These are phyloP conservation scores for Aureobasidium subglaciale DNA, from an alignment of 2,329 filamentous ascomycete genomes.

Conservation along the genomic window DNA sequence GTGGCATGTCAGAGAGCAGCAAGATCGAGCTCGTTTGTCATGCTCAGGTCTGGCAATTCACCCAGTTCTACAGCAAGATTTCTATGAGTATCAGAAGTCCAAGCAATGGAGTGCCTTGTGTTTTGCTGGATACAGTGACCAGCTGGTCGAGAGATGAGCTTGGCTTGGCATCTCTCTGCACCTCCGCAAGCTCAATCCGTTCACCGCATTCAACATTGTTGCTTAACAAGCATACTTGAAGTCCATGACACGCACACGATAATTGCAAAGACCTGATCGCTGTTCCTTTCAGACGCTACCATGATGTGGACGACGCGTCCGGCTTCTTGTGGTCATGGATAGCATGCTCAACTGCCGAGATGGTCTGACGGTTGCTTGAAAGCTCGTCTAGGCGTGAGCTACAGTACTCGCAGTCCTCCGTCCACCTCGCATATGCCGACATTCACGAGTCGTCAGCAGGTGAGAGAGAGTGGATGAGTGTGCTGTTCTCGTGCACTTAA, in stretches of 20 bases:
- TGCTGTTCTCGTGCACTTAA: neutral
- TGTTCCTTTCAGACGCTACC: neutral
- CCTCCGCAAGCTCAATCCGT: neutral
- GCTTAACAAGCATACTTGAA: no score
- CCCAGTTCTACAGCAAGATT: no score
- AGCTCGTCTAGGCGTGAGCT: neutral
- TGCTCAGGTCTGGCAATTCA: no score
- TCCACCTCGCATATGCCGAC: neutral
- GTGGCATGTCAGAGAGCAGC: no score
- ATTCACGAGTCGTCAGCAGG: neutral
- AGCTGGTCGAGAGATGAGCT: no score
- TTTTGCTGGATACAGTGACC: no score
- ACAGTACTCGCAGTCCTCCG: no score
- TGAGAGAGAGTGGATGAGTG: neutral
- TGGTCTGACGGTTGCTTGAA: neutral
- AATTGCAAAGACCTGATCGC: neutral
- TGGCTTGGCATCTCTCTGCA: neutral
- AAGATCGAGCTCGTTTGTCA: no score
- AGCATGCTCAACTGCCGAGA: neutral
- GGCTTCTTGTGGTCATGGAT: neutral
- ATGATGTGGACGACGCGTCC: neutral
- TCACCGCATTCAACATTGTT: no score
- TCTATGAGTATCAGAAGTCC: no score
- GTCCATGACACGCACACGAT: neutral
- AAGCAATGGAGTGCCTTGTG: no score